Base-by-base conservation (phyloP, 305 asterid species). In the Rubia balearica region DNA sequence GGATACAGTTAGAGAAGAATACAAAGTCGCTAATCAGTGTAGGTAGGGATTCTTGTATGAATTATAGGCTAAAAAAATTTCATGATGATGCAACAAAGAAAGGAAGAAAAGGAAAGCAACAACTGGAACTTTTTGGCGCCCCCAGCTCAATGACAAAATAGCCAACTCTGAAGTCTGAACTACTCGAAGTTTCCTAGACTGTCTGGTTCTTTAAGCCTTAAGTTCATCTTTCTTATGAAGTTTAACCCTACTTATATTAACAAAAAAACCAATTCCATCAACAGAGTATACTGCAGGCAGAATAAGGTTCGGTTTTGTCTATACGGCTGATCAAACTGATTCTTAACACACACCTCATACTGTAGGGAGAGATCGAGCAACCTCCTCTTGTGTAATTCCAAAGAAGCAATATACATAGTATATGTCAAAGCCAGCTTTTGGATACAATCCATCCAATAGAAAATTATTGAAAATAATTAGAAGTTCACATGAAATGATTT, bases 131-230 rank as follows among this genome's bases (percentile, higher is more conserved):
- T 21, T 38, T 17, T 24, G 8, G 0, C 9, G 5, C 4, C 10
- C 56, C 22, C 36, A 33, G 69, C 55, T 46, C 17, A 67, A 24
- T 24, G 71, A 46, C 71, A 43, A 53, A 51, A 4, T 38, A 43
- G 57, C 70, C 40, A 45, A n/a, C 36, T 53, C 49, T 51, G 61
- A 19, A 45, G 24, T 24, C 24, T 24, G 24, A 24, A 24, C 24
- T 46, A 69, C 61, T 69, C 11, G 6, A 53, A n/a, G 40, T 19
- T 69, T 19, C 56, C 5, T 27, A 66, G 51, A 33, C 30, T 38
- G 19, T 68, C 63, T n/a, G 45, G n/a, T 53, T 51, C 3, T 46
- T 24, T 53, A 55, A 67, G 43, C 7, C 42, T 49, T 4, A 49
- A 4, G 36, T 19, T 30, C 8, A 14, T 7, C 5, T 5, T 6